These are phyloP conservation scores for Salinomyces thailandicus DNA, from an alignment of 2,329 filamentous ascomycete genomes.

Conservation along the genomic window DNA sequence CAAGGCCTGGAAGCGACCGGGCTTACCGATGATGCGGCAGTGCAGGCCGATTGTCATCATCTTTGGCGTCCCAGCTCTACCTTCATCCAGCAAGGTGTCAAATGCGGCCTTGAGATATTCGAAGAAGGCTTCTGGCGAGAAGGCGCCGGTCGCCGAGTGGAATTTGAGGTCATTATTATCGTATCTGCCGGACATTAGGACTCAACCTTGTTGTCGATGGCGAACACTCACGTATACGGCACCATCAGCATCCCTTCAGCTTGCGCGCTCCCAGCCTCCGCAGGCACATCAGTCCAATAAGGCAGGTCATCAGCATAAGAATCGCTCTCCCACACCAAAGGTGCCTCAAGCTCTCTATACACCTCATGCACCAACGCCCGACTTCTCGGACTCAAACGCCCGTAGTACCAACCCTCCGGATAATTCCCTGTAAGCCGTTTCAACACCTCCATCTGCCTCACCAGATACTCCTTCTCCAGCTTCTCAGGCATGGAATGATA, in stretches of 20 bases:
- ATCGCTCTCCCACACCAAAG: conserved; percentile 41
- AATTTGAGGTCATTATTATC: conserved; percentile 45
- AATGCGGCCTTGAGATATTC: conserved; percentile 42
- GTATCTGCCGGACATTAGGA: conserved; percentile 6
- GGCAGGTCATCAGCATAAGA: conserved; percentile 45
- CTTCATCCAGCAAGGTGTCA: conserved; percentile 45
- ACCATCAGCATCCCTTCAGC: conserved; percentile 44
- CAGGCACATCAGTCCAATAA: conserved; percentile 44
- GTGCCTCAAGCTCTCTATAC: conserved; percentile 42
- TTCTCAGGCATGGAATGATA: conserved; percentile 37
- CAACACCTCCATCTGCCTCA: conserved; percentile 21
- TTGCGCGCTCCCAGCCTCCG: conserved; percentile 31
- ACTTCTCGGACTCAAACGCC: conserved; percentile 35
- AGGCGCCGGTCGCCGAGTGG: conserved; percentile 33
- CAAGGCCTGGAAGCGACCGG: conserved; percentile 40
- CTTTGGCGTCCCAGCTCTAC: conserved; percentile 38
- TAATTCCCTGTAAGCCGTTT: conserved; percentile 37
- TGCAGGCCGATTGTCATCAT: conserved; percentile 50
- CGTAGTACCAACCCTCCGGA: conserved; percentile 42
- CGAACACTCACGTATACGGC: conserved; percentile 36
- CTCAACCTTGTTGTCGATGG: not conserved
- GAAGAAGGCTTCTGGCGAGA: conserved; percentile 34
- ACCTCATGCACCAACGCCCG: conserved; percentile 38
- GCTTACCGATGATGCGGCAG: conserved; percentile 43
- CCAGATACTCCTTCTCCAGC: conserved; percentile 39